Base-by-base conservation (phyloP, 2,329 filamentous ascomycete genomes). In the Aspergillus hiratsukae region DNA sequence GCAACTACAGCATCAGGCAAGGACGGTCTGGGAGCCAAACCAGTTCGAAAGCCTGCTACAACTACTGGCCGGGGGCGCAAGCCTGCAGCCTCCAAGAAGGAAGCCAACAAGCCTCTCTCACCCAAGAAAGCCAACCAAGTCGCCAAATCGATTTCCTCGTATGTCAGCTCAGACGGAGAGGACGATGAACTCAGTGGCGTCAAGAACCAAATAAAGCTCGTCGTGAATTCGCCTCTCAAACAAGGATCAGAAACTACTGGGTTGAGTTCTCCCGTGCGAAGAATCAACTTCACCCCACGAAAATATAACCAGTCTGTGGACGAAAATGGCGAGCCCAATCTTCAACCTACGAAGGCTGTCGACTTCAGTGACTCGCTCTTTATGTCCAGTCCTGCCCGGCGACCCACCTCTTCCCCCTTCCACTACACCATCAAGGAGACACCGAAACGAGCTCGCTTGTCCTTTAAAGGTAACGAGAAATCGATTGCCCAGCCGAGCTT, bases 121-220 rank as follows among this genome's bases (percentile, higher is more conserved):
- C 78, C 78, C 1, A 80, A 80, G 68, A 80, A 80, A 61, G 70
- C 74, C 29, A 78, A 72, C 7, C 77, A 80, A 58, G 66, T 80
- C 40, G 71, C 76, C 19, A 79, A 76, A 58, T 69, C 70, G 1
- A 61, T 69, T 14, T 68, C 71, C 2, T 63, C 71, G 3, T 72
- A 74, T 48, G 69, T 65, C 3, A 71, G 69, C 57, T 73, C 75
- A 3, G 70, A 75, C 25, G 71, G 67, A 3, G 72, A 77, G 37
- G 77, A 80, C 8, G 76, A 78, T 59, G 76, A 79, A 57, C 65
- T 78, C 35, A 69, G 66, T 25, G 66, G 65, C 1, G 66, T 63
- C 5, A 78, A 76, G 55, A 69, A 71, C 35, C 69, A 69, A 9
- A 55, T 56, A 40, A 74, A 68, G 49, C 59, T 70, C 17, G 52